Base-by-base conservation (phyloP, 2,329 filamentous ascomycete genomes). In the Chaetomium sp. region DNA sequence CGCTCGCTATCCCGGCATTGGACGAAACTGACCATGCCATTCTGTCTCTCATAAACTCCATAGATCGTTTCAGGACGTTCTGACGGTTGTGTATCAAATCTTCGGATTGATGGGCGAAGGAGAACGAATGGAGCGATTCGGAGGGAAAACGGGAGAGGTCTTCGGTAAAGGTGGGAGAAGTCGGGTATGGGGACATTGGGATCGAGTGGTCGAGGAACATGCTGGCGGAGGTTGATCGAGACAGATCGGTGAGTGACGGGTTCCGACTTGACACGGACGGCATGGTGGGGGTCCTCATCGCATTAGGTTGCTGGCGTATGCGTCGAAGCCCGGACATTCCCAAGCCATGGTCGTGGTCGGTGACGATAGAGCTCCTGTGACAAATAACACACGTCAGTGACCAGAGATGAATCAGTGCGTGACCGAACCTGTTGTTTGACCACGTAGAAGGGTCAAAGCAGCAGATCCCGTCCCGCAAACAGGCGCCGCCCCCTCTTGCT, bases 91-190 rank as follows among this genome's bases (percentile, higher is more conserved):
- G 91, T 63, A 98, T 83, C 68, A 92, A 88, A 68, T 98, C 94
- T 74, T 97, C 93, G 3, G 93, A 94, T 77, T 97, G 93, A 71
- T 96, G 92, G 49, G 95, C 92, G 77, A 99, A 99, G 13, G 94
- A 98, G 79, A 99, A 99, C 1, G 95, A 99, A 78, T 99, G 95
- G 55, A 99, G 81, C 6, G 95, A 99, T 75, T 99, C 95, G 71
- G 92, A 92, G 1, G 95, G 94, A 75, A 99, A 99, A 58, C 93
- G 89, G 54, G 89, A 89, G 54, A 99, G 85, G 74, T 99, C 95
- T 80, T 98, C 95, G 73, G 87, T 85, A 74, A 93, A 92, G 67
- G 86, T 86, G 27, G 92, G 92, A 25, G 92, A 93, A 23, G 83
- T 81, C 27, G 89, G 88, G 6, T 83, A 88, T n/a, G 87, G 81